phyloP scores from a whole-genome alignment of 2,329 filamentous ascomycete genomes.

The Ascochyta pisi region DNA sequence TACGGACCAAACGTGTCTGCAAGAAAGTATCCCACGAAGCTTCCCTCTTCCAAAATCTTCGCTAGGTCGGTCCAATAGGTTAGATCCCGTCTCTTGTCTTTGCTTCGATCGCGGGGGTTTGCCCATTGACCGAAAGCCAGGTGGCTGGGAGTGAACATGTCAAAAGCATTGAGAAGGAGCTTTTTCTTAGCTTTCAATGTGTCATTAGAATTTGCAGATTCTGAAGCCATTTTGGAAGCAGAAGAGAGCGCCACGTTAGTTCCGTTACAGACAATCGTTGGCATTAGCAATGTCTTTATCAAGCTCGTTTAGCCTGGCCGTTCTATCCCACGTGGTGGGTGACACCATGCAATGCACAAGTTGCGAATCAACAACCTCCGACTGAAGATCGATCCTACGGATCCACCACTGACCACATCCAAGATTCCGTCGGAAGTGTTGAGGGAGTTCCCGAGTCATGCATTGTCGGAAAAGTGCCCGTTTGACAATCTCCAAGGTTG shows the following conservation, averaged over 20 bases:
- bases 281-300: too few species aligned
- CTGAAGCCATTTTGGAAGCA: neutral
- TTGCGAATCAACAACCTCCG: neutral
- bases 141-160: constrained; percentile 30
- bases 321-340: neutral
- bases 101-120: constrained; percentile 21
- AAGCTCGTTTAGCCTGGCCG: too few species aligned
- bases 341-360: neutral
- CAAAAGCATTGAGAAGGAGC: constrained; percentile 49
- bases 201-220: neutral
- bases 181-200: constrained; percentile 36
- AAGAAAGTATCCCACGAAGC: constrained; percentile 44
- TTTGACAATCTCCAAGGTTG: constrained; percentile 16
- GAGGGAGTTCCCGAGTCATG: too few species aligned
- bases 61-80: constrained; percentile 41
- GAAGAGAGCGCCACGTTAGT: too few species aligned
- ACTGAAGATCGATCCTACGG: neutral
- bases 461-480: neutral
- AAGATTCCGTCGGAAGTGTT: too few species aligned
- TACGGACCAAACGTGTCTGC: constrained; percentile 63
- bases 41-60: constrained; percentile 35
- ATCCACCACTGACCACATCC: neutral
- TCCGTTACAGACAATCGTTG: too few species aligned
- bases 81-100: constrained; percentile 26
- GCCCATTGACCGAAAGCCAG: constrained; percentile 22